Conservation (phyloP, 306 rosid species). For the Cucumis melo region DNA sequence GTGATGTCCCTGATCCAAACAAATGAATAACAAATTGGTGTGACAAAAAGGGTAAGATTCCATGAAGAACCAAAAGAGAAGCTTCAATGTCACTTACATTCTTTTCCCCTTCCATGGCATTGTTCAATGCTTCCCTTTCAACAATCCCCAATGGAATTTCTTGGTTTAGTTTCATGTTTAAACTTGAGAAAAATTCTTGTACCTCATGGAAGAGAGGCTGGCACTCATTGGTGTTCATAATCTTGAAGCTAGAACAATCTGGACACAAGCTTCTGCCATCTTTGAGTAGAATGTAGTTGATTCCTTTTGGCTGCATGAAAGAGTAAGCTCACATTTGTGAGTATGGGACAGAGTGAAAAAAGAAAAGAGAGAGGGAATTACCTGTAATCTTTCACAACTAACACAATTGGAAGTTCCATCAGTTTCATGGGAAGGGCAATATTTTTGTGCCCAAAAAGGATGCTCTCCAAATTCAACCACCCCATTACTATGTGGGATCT, state of each 20-base stretch:
- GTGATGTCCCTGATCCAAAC: constrained; percentile 60
- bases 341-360: not conserved
- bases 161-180: constrained; percentile 87
- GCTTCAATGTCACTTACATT: constrained; percentile 25
- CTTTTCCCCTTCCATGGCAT: constrained; percentile 85
- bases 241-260: constrained; percentile 76
- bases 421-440: constrained; percentile 86
- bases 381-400: constrained; percentile 99
- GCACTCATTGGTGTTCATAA: constrained; percentile 90
- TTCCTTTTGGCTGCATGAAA: constrained; percentile 52
- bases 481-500: constrained; percentile 76
- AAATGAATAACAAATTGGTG: constrained; percentile 1
- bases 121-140: constrained; percentile 89
- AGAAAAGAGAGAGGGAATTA: constrained; percentile 11
- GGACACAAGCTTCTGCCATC: constrained; percentile 84
- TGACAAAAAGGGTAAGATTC: not conserved
- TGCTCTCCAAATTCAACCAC: constrained; percentile 72
- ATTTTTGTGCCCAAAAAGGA: constrained; percentile 86
- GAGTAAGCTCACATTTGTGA: not conserved
- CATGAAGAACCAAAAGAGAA: not conserved
- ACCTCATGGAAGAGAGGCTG: constrained; percentile 90
- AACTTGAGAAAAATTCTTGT: constrained; percentile 77
- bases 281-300: constrained; percentile 59
- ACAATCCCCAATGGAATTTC: constrained; percentile 92
- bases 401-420: constrained; percentile 89